Evolutionary conservation across 2,329 filamentous ascomycete genomes (phyloP).

Genomic region (Penicillium sp.): DNA sequence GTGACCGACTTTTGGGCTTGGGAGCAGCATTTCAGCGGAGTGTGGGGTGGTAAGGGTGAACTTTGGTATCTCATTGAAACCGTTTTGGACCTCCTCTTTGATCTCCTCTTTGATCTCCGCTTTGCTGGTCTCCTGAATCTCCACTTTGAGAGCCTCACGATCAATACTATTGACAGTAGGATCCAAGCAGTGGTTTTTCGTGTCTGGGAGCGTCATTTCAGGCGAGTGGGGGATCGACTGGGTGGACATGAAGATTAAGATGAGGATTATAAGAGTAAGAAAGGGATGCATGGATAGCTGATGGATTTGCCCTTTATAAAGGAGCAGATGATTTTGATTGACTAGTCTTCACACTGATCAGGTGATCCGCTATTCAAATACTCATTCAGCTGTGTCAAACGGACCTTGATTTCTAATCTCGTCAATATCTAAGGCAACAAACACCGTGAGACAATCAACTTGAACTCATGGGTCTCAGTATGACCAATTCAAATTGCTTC

Average conservation of each 20-base stretch:
- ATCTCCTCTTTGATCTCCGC: not conserved
- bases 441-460: not conserved
- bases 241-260: not conserved
- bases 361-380: not conserved
- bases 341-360: not conserved
- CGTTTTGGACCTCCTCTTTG: not conserved
- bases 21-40: not conserved
- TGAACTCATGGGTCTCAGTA: too few species aligned
- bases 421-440: not conserved
- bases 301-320: not conserved
- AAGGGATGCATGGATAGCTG: not conserved
- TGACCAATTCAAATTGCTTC: not conserved
- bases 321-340: not conserved
- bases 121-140: not conserved
- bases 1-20: not conserved
- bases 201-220: not conserved
- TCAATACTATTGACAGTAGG: not conserved
- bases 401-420: not conserved
- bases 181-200: not conserved
- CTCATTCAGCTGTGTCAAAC: not conserved
- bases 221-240: not conserved
- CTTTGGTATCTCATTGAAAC: not conserved
- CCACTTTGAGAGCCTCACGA: not conserved
- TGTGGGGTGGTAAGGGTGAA: not conserved
- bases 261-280: not conserved